Percentiles rank a stretch among this genome's conserved stretches.
Conservation (phyloP, 371 early-diverging fungal species). For the Coemansia sp. region DNA sequence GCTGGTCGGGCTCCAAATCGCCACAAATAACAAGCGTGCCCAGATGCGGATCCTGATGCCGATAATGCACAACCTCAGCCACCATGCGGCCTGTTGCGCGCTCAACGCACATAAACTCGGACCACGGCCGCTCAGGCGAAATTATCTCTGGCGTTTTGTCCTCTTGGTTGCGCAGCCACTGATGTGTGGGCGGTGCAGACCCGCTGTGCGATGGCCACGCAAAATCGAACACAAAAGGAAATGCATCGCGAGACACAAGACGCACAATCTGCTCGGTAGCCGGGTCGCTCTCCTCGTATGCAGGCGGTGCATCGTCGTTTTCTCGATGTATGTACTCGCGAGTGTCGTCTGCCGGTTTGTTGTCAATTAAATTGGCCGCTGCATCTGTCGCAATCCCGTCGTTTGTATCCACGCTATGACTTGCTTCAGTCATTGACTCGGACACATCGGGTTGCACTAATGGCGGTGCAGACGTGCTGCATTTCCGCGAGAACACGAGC, state of each 20-base stretch:
- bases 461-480: no score
- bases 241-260: slow-evolving; percentile 10
- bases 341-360: slow-evolving; percentile 14
- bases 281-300: slow-evolving; percentile 32
- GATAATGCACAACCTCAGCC: slow-evolving; percentile 23
- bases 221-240: slow-evolving; percentile 35
- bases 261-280: slow-evolving; percentile 2
- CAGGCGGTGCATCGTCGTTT: slow-evolving; percentile 31
- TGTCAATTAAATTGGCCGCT: slow-evolving; percentile 15
- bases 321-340: slow-evolving; percentile 17
- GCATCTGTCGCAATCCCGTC: slow-evolving; percentile 19
- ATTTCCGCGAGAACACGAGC: slow-evolving; percentile 32
- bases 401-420: background rate
- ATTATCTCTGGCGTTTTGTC: slow-evolving; percentile 13
- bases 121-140: slow-evolving; percentile 15
- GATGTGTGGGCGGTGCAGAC: background rate
- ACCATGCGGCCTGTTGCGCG: slow-evolving; percentile 24
- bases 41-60: slow-evolving; percentile 4
- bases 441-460: no score
- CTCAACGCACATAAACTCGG: slow-evolving; percentile 36
- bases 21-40: slow-evolving; percentile 36
- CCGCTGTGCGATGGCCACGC: slow-evolving; percentile 2
- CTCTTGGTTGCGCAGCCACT: slow-evolving; percentile 34
- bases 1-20: slow-evolving; percentile 21
- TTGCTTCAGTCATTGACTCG: no score